These are phyloP conservation scores for Lenzites betulinus DNA, from an alignment of 768 basidiomycete genomes.

Conservation along the genomic window DNA sequence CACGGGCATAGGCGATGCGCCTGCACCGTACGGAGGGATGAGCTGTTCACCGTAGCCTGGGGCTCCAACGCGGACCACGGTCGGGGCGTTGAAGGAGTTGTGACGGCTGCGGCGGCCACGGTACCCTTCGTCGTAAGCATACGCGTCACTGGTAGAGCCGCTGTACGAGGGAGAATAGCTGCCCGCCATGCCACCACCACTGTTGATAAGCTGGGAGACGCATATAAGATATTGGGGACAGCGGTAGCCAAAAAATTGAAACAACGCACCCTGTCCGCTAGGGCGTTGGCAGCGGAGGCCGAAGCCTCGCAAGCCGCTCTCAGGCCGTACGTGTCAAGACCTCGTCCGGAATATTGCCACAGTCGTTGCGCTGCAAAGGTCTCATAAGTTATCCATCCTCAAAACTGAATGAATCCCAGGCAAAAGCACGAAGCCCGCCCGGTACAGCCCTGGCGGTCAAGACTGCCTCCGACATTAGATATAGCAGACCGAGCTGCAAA, in stretches of 20 bases:
- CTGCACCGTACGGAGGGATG: not conserved
- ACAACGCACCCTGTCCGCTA: conserved; percentile 20
- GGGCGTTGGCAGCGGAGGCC: conserved; percentile 54
- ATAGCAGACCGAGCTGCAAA: no score
- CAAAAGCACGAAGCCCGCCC: no score
- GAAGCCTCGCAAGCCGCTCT: conserved; percentile 62
- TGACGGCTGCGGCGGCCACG: conserved; percentile 16
- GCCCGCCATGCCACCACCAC: conserved; percentile 2
- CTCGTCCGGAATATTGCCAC: conserved; percentile 50
- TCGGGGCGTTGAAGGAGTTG: conserved; percentile 17
- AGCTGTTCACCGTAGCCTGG: conserved; percentile 6
- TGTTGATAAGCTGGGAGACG: no score
- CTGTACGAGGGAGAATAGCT: conserved; percentile 13
- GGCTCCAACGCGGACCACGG: conserved; percentile 13
- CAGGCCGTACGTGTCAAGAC: conserved; percentile 46
- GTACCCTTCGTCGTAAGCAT: conserved; percentile 15
- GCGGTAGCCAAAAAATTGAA: no score
- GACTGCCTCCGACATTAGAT: no score
- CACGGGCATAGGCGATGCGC: conserved; percentile 14
- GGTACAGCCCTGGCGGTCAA: no score
- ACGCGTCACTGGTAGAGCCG: conserved; percentile 4
- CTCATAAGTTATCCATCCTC: no score
- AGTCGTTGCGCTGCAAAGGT: conserved; percentile 64
- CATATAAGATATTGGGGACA: not conserved
- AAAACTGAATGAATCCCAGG: no score